phyloP scores from a whole-genome alignment of 352 stramenopile genomes.

The Phytopythium montanum region DNA sequence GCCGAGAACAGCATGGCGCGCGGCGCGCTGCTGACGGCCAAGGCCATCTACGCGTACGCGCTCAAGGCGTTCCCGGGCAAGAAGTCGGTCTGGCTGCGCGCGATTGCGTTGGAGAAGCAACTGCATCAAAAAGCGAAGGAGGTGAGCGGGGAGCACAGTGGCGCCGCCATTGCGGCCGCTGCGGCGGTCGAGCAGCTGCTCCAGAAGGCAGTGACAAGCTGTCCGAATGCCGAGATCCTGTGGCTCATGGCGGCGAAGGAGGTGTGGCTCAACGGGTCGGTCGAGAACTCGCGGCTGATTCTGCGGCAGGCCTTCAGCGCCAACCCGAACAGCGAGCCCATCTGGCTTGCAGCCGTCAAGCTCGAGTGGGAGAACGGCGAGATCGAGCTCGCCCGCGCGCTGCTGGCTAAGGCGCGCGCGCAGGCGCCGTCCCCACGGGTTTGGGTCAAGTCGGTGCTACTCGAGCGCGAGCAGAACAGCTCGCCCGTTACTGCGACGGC shows the following conservation, averaged over 20 bases:
- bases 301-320: slow-evolving; percentile 95
- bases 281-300: slow-evolving; percentile 92
- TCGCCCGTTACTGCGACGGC: slow-evolving; percentile 8
- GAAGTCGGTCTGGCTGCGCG: slow-evolving; percentile 95
- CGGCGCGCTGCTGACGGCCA: slow-evolving; percentile 88
- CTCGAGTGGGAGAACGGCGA: slow-evolving; percentile 99
- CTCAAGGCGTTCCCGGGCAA: slow-evolving; percentile 90
- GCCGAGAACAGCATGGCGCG: slow-evolving; percentile 89
- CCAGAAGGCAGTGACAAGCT: slow-evolving; percentile 90
- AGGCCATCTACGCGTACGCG: slow-evolving; percentile 93
- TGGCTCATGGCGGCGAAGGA: slow-evolving; percentile 98
- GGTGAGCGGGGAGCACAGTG: background rate
- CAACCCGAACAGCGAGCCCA: slow-evolving; percentile 95
- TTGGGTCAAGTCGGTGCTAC: slow-evolving; percentile 98
- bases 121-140: slow-evolving; percentile 68
- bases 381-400: slow-evolving; percentile 87
- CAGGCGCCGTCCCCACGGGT: slow-evolving; percentile 90
- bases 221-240: slow-evolving; percentile 94
- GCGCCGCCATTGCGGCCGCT: slow-evolving; percentile 15
- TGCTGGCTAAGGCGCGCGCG: slow-evolving; percentile 74
- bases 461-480: slow-evolving; percentile 88
- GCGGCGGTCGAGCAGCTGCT: slow-evolving; percentile 89
- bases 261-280: slow-evolving; percentile 93
- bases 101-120: slow-evolving; percentile 96
- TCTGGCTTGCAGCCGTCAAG: slow-evolving; percentile 97